phyloP scores from a whole-genome alignment of 345 rosid genomes.

The thale cress (Arabidopsis thaliana) region TAIR10.1 NC_003071.7:13597501-13598000 shows the following conservation, averaged over 20 bases:
- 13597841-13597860: slow-evolving; percentile 50
- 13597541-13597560: slow-evolving; percentile 63
- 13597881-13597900: slow-evolving; percentile 15
- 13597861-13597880: slow-evolving; percentile 48
- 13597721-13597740: slow-evolving; percentile 15
- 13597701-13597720: slow-evolving; percentile 42
- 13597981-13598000: slow-evolving; percentile 95
- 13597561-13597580: slow-evolving; percentile 88
- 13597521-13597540: neutral
- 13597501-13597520: neutral
- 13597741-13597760: slow-evolving; percentile 46
- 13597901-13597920: slow-evolving; percentile 23
- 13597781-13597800: slow-evolving; percentile 91
- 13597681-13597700: slow-evolving; percentile 7
- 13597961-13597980: slow-evolving; percentile 84
- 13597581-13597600: slow-evolving; percentile 83
- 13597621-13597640: slow-evolving; percentile 74
- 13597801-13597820: slow-evolving; percentile 82
- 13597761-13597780: slow-evolving; percentile 92
- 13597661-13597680: slow-evolving; percentile 72
- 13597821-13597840: slow-evolving; percentile 82
- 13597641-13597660: slow-evolving; percentile 82
- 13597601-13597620: slow-evolving; percentile 67
- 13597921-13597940: slow-evolving; percentile 90
- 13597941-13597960: slow-evolving; percentile 98